Percentiles rank a stretch among this genome's conserved stretches.
Conservation (phyloP, 140 eudicot genomes). For the Oenanthe javanica region DNA sequence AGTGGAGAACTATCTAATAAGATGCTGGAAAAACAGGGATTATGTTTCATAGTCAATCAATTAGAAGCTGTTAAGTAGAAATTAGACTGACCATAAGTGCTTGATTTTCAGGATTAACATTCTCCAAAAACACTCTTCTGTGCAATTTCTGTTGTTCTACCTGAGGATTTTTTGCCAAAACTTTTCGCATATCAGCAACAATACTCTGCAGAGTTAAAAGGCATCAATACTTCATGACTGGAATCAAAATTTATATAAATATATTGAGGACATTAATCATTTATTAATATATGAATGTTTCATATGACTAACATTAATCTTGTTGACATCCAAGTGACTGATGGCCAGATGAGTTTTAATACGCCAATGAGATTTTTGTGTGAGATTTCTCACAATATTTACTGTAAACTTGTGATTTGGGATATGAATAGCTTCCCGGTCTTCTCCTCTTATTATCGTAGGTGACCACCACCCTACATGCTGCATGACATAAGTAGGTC, state of each 20-base stretch:
- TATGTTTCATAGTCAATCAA: background rate
- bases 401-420: conserved; percentile 92
- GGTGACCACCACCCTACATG: conserved; percentile 99
- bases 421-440: conserved; percentile 96
- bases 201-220: conserved; percentile 44
- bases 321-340: conserved; percentile 85
- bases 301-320: conserved; percentile 59
- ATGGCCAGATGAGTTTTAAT: conserved; percentile 87
- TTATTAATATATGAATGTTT: background rate
- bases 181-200: conserved; percentile 97
- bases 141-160: conserved; percentile 94
- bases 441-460: conserved; percentile 89
- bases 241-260: background rate
- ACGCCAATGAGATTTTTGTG: conserved; percentile 98
- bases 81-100: conserved; percentile 61
- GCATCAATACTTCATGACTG: background rate
- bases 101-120: conserved; percentile 82
- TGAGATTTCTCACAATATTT: conserved; percentile 88
- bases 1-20: background rate
- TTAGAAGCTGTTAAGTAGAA: background rate
- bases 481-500: conserved; percentile 31
- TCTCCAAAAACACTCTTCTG: conserved; percentile 88
- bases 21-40: background rate
- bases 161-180: conserved; percentile 93
- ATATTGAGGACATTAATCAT: background rate